These are phyloP conservation scores for Metschnikowia peoriensis DNA, from an alignment of 805 yeast species.

Conservation along the genomic window DNA sequence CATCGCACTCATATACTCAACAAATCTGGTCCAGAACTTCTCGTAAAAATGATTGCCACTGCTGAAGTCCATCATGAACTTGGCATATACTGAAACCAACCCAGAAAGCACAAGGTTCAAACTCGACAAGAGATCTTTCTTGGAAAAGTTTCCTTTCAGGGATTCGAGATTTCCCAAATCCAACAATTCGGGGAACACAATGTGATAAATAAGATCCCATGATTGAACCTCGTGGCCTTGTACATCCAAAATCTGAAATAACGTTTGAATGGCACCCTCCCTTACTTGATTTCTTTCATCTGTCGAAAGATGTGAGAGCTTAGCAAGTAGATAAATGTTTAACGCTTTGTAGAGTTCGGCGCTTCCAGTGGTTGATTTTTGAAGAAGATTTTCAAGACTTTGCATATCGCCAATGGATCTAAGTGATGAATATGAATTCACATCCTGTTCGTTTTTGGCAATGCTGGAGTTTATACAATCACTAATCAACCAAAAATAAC, in stretches of 20 bases:
- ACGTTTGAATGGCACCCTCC: conserved; percentile 86
- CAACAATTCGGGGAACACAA: conserved; percentile 60
- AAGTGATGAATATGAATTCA: neutral
- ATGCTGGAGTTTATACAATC: conserved; percentile 50
- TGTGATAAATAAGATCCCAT: conserved; percentile 67
- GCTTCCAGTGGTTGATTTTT: conserved; percentile 1
- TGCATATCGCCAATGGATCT: conserved; percentile 1
- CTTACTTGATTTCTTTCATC: conserved; percentile 78
- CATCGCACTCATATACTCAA: conserved; percentile 47
- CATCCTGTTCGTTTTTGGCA: neutral
- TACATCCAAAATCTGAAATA: conserved; percentile 59
- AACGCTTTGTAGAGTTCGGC: conserved; percentile 21
- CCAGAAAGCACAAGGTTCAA: conserved; percentile 63
- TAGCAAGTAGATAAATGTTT: conserved; percentile 61
- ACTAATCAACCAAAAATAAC: conserved; percentile 89
- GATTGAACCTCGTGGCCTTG: conserved; percentile 40
- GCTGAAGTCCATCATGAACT: conserved; percentile 44
- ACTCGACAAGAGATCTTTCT: conserved; percentile 59
- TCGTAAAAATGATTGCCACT: conserved; percentile 18
- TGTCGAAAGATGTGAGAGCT: conserved; percentile 59
- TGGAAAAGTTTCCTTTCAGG: conserved; percentile 21
- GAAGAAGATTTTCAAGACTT: conserved; percentile 10
- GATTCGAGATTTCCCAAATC: conserved; percentile 16
- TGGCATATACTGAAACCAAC: conserved; percentile 55
- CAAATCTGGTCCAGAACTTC: conserved; percentile 55